A percentile compares a stretch with the other conserved stretches of the same genome.
Evolutionary conservation across 768 basidiomycete genomes (phyloP).

Genomic region (Phallus indusiatus): DNA sequence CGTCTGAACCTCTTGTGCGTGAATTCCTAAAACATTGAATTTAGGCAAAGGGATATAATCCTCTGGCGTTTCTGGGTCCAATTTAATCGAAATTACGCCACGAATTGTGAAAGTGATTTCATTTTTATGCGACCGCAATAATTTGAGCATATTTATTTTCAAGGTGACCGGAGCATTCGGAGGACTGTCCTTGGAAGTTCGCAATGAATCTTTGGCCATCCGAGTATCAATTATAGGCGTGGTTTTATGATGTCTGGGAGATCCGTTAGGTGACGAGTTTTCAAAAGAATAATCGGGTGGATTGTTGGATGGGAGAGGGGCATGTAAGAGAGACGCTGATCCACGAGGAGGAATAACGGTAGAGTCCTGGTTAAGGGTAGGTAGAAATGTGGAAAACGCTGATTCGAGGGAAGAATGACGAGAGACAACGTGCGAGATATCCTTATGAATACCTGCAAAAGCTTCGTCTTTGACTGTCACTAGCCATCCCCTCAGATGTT

Average conservation of each 20-base stretch:
- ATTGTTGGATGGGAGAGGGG: conserved; percentile 56
- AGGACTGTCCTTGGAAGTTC: conserved; percentile 16
- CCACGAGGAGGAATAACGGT: conserved; percentile 13
- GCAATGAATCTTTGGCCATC: background rate
- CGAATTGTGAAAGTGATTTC: conserved; percentile 55
- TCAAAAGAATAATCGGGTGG: conserved; percentile 74
- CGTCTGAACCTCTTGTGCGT: conserved; percentile 48
- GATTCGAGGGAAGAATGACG: conserved; percentile 42
- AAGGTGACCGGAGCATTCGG: conserved; percentile 61
- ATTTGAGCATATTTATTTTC: conserved; percentile 74
- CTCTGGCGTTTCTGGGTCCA: conserved; percentile 31
- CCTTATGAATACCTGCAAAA: conserved; percentile 64
- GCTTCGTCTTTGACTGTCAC: conserved; percentile 49
- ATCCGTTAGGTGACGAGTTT: conserved; percentile 27
- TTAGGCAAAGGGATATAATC: conserved; percentile 55
- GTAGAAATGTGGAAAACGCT: conserved; percentile 22
- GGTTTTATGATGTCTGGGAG: conserved; percentile 26
- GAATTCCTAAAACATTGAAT: conserved; percentile 60
- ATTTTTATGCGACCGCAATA: conserved; percentile 55
- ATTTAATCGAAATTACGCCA: conserved; percentile 53
- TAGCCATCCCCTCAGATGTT: conserved; percentile 41
- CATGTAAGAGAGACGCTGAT: conserved; percentile 58
- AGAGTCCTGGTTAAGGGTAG: conserved; percentile 30
- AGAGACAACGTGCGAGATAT: conserved; percentile 31
- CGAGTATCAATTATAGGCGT: conserved; percentile 24